Evolutionary conservation across 352 stramenopile species (phyloP).

Genomic region (Globisporangium sylvaticum): DNA sequence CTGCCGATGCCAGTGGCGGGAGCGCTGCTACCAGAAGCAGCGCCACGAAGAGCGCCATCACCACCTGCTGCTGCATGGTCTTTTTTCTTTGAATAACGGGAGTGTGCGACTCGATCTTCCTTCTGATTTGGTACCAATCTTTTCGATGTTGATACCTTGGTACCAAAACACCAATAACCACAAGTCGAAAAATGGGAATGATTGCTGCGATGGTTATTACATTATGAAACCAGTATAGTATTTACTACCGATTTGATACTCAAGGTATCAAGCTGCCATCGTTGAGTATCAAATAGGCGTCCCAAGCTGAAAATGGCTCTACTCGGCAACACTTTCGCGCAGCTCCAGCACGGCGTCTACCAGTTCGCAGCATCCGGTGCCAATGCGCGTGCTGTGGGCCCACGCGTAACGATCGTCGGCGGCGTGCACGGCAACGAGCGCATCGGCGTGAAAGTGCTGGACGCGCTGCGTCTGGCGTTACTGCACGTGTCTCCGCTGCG

Average conservation of each 20-base stretch:
- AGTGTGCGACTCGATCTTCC: background rate
- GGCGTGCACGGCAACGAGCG: slow-evolving; percentile 77
- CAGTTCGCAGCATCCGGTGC: slow-evolving; percentile 28
- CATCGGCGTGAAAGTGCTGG: slow-evolving; percentile 59
- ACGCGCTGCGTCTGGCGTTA: slow-evolving; percentile 48
- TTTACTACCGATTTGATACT: too few species aligned
- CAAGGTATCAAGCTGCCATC: too few species aligned
- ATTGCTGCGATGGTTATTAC: too few species aligned
- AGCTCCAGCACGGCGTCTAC: slow-evolving; percentile 40
- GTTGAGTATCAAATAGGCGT: slow-evolving; percentile 9
- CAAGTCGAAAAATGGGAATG: too few species aligned
- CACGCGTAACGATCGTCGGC: slow-evolving; percentile 57
- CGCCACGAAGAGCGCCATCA: background rate
- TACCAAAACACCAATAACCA: too few species aligned
- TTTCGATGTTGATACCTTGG: background rate
- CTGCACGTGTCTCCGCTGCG: slow-evolving; percentile 24
- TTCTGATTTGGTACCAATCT: background rate
- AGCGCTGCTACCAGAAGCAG: background rate
- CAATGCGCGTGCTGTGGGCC: slow-evolving; percentile 13
- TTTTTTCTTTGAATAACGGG: background rate
- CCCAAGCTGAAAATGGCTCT: slow-evolving; percentile 20
- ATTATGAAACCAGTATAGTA: too few species aligned
- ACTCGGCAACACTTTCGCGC: slow-evolving; percentile 34
- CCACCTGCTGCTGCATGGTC: background rate
- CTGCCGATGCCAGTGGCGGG: background rate